Percentiles rank a stretch among this genome's conserved stretches.
These are phyloP conservation scores for Plantago coronopus DNA, from an alignment of 305 asterid genomes.

Conservation along the genomic window DNA sequence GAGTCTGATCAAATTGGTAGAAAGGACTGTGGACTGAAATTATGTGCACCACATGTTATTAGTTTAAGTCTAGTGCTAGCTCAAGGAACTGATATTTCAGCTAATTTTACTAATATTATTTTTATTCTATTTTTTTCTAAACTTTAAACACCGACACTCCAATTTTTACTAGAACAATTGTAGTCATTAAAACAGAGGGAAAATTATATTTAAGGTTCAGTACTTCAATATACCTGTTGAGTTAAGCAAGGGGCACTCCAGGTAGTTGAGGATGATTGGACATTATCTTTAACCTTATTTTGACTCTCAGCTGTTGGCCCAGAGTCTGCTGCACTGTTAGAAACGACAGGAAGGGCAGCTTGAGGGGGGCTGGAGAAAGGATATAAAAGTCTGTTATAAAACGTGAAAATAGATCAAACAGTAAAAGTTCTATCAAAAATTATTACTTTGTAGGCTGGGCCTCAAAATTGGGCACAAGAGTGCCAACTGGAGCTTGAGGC, in stretches of 20 bases:
- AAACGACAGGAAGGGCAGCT: conserved; percentile 37
- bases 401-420: conserved; percentile 14
- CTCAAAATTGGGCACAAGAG: conserved; percentile 54
- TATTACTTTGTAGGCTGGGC: conserved; percentile 52
- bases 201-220: no score
- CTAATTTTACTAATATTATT: no score
- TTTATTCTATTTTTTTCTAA: no score
- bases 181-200: no score
- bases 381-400: conserved; percentile 22
- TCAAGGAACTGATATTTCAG: no score
- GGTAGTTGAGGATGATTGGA: conserved; percentile 33
- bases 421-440: conserved; percentile 13
- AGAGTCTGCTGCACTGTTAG: conserved; percentile 44
- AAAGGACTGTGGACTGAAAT: no score
- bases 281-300: conserved; percentile 41
- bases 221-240: conserved; percentile 41
- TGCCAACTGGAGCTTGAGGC: conserved; percentile 63
- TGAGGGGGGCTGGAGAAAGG: conserved; percentile 48
- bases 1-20: no score
- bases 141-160: no score
- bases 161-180: no score
- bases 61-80: no score
- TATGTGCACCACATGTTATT: no score
- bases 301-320: conserved; percentile 59
- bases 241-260: conserved; percentile 44